Percentiles rank a stretch among this genome's conserved stretches.
Conservation (phyloP, 495 filamentous ascomycete genomes). For the Bacidia gigantensis region DNA sequence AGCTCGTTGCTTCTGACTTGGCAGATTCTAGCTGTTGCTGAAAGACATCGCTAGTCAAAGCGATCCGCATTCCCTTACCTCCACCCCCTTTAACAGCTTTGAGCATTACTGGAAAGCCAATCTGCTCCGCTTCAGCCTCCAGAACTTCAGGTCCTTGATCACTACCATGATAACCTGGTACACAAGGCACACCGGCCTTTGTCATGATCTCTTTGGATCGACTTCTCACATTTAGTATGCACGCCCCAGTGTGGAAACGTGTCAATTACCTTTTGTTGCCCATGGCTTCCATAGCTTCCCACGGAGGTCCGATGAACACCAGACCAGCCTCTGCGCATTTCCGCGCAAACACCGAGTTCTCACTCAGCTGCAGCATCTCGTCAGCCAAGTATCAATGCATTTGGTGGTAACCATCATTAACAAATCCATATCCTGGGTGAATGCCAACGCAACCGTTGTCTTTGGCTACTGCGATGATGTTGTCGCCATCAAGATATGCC, state of each 20-base stretch:
- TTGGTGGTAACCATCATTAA: conserved; percentile 25
- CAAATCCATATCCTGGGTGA: conserved; percentile 94
- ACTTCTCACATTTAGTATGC: conserved; percentile 22
- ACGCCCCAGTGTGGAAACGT: neutral
- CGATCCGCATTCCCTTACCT: conserved; percentile 99
- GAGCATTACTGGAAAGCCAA: conserved; percentile 83
- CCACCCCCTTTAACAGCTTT: conserved; percentile 96
- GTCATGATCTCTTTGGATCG: conserved; percentile 92
- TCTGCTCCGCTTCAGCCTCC: conserved; percentile 57
- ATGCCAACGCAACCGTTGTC: conserved; percentile 73
- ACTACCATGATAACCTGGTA: conserved; percentile 85
- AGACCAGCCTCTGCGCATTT: conserved; percentile 84
- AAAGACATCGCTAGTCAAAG: conserved; percentile 59
- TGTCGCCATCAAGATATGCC: conserved; percentile 83
- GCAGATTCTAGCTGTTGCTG: conserved; percentile 69
- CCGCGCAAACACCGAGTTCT: conserved; percentile 83
- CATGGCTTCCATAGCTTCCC: conserved; percentile 91
- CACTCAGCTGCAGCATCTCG: conserved; percentile 41
- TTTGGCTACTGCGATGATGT: conserved; percentile 79
- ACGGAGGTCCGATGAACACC: conserved; percentile 88
- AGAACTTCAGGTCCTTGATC: conserved; percentile 68
- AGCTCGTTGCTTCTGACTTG: conserved; percentile 77
- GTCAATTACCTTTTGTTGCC: conserved; percentile 68
- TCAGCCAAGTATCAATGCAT: neutral
- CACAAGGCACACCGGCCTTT: conserved; percentile 81